Evolutionary conservation across 208 protist genomes (phyloP).

Genomic region (Trypanosoma melophagium): DNA sequence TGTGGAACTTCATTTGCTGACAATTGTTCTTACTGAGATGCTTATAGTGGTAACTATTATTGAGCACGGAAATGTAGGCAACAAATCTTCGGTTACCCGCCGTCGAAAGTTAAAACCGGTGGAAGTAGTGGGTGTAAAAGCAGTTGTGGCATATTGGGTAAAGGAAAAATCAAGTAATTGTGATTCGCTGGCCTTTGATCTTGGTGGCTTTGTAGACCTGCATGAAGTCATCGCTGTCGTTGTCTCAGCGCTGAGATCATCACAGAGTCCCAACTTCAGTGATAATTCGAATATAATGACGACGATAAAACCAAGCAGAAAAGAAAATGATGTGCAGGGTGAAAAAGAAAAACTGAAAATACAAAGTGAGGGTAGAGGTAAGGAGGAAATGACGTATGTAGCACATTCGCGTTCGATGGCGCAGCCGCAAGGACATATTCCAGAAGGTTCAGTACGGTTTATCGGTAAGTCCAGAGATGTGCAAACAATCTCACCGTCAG

Average conservation of each 20-base stretch:
- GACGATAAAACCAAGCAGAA: too few species aligned
- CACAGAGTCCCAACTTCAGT: not conserved
- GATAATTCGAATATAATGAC: not conserved
- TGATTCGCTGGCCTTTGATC: constrained; percentile 43
- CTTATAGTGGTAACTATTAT: constrained; percentile 21
- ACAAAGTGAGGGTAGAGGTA: too few species aligned
- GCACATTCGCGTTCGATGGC: constrained; percentile 5
- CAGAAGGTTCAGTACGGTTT: not conserved
- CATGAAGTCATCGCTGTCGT: constrained; percentile 33
- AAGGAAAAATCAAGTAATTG: constrained; percentile 12
- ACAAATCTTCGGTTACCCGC: not conserved
- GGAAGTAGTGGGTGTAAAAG: constrained; percentile 37
- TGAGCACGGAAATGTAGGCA: constrained; percentile 20
- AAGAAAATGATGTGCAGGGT: too few species aligned
- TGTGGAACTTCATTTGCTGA: constrained; percentile 38
- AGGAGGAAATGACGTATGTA: not conserved
- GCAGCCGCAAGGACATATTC: not conserved
- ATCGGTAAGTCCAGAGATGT: not conserved
- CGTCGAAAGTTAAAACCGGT: constrained; percentile 27
- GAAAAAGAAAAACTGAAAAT: too few species aligned
- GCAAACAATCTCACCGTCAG: too few species aligned
- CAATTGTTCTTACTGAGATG: constrained; percentile 32
- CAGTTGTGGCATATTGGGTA: constrained; percentile 42
- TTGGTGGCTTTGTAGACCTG: constrained; percentile 40
- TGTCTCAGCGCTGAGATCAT: constrained; percentile 12